These are phyloP conservation scores for Agaricus subrufescens DNA, from an alignment of 768 basidiomycete species.

Conservation along the genomic window DNA sequence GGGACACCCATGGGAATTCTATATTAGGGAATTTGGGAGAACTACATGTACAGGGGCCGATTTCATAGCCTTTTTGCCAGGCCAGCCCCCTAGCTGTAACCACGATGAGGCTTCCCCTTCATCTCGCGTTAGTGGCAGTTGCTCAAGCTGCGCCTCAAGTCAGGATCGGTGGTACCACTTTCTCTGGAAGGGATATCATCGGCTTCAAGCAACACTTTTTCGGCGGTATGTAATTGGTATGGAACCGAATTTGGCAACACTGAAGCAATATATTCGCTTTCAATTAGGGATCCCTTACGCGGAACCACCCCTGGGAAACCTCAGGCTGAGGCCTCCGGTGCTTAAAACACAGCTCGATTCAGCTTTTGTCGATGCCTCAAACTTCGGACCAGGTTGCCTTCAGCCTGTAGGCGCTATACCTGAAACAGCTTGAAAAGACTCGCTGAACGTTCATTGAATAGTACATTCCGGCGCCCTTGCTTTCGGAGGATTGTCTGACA, in stretches of 20 bases:
- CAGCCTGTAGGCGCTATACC: conserved; percentile 33
- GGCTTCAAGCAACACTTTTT: conserved; percentile 39
- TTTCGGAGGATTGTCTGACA: conserved; percentile 57
- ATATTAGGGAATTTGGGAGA: too few species aligned
- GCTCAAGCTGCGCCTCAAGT: conserved; percentile 27
- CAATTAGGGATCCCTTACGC: conserved; percentile 46
- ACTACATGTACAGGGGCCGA: too few species aligned
- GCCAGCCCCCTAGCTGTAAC: not conserved
- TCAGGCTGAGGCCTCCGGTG: conserved; percentile 42
- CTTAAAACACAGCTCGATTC: conserved; percentile 33
- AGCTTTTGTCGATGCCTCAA: conserved; percentile 37
- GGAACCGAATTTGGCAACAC: not conserved
- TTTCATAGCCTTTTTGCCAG: too few species aligned
- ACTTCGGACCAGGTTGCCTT: conserved; percentile 43
- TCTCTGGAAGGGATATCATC: conserved; percentile 31
- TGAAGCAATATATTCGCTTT: conserved; percentile 4
- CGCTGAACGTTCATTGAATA: conserved; percentile 7
- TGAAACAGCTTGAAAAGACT: not conserved
- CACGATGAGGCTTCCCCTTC: conserved; percentile 3
- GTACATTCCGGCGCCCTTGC: conserved; percentile 28
- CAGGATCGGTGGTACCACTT: conserved; percentile 31
- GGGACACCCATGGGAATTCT: too few species aligned
- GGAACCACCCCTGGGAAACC: conserved; percentile 44
- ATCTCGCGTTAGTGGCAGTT: not conserved
- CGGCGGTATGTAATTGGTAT: conserved; percentile 28